Evolutionary conservation across 768 basidiomycete species (phyloP), one percentile per base, ranked within the genome.

Genomic region (Suillus paluster): DNA sequence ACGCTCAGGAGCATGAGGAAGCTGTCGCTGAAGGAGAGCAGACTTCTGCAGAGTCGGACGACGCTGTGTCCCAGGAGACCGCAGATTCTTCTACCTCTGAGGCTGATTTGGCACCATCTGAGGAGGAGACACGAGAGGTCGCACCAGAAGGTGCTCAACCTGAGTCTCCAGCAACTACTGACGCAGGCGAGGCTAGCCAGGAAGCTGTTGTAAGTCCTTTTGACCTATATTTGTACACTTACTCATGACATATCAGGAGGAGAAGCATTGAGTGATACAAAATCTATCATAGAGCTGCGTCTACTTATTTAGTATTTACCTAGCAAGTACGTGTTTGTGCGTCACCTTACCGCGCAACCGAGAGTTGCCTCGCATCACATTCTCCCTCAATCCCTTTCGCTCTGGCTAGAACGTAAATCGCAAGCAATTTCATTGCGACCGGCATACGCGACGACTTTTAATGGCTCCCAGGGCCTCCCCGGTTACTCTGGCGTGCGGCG

Each of bases 1-100:
- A 70, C 23, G 69, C 76, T n/a, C 67, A 73, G 60, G 66, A 60
- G 60, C 63, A 34, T 19, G 73, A 78, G 48, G 71, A 70, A 39
- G 64, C 12, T 23, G 64, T 66, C 39, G 68, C 61, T 12, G 50
- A 56, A 57, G 58, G 17, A 39, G 23, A 39, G 17, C 36, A 27
- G 23, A 39, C 54, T 25, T 25, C 38, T 7, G 36, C 17, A 39
- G 54, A 39, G 19, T 39, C 17, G 17, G 39, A 38, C 11, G 54
- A 55, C 39, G 19, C 23, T 12, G 38, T 39, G 38, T 34, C 54
- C 10, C 54, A 55, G 36, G 54, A 55, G 23, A 38, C 15, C 23
- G 6, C 6, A 25, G 17, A 55, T 25, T 25, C 54, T 34, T 6
- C 38, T 25, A 17, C 38, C 23, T 55, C 53, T 17, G 53, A 54